Evolutionary conservation across 768 basidiomycete species (phyloP).

Genomic region (Phallus indusiatus): DNA sequence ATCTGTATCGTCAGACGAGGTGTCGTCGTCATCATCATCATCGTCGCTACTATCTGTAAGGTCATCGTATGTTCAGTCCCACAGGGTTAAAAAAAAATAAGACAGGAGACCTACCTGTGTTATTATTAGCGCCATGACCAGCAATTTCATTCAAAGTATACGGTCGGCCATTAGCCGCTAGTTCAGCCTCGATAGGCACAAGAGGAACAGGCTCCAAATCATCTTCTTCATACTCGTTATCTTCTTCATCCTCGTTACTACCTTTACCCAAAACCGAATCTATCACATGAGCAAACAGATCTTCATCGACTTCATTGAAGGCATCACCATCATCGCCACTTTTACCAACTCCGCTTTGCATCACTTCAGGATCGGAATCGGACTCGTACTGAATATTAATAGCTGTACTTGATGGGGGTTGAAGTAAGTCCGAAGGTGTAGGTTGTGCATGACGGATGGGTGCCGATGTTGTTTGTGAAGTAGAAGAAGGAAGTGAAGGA

Average conservation of each 20-base stretch:
- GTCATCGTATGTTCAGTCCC: slow-evolving; percentile 5
- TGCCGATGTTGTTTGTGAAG: not conserved
- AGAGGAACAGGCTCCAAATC: slow-evolving; percentile 1
- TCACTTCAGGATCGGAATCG: slow-evolving; percentile 13
- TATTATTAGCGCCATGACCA: not conserved
- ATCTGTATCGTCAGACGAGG: slow-evolving; percentile 27
- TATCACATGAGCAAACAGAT: slow-evolving; percentile 27
- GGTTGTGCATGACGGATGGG: not conserved
- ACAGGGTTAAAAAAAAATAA: not conserved
- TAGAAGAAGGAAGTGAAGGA: not conserved
- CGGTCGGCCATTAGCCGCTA: slow-evolving; percentile 1
- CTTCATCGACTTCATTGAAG: slow-evolving; percentile 10
- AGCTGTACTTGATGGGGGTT: not conserved
- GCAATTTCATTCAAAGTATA: slow-evolving; percentile 2
- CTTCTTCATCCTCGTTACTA: slow-evolving; percentile 13
- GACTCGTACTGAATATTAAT: not conserved
- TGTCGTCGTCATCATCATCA: slow-evolving; percentile 39
- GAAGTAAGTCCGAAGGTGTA: slow-evolving; percentile 7
- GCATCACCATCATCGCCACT: slow-evolving; percentile 26
- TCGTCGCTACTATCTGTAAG: slow-evolving; percentile 14
- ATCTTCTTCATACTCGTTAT: slow-evolving; percentile 14
- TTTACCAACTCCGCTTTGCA: slow-evolving; percentile 22
- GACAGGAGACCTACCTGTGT: not conserved
- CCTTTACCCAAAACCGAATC: slow-evolving; percentile 29
- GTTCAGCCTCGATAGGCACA: not conserved